phyloP scores from a whole-genome alignment of 805 yeast species.

The Yarrowia osloensis region DNA sequence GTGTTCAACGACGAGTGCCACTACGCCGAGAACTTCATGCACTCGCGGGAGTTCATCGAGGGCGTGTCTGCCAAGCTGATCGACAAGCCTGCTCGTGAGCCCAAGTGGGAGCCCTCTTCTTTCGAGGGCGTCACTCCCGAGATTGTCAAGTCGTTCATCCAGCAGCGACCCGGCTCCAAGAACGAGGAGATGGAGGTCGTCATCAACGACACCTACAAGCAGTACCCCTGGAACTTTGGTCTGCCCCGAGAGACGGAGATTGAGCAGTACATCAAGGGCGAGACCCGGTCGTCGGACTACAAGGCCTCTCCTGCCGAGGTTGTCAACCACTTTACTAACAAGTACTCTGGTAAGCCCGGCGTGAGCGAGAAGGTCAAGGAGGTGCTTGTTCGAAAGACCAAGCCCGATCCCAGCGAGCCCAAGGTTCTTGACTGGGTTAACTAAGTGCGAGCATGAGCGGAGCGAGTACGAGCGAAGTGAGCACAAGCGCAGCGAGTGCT shows the following conservation, averaged over 20 bases:
- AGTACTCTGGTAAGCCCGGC: constrained; percentile 56
- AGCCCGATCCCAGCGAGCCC: constrained; percentile 47
- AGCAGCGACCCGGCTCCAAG: constrained; percentile 39
- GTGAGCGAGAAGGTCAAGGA: constrained; percentile 59
- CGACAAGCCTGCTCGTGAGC: constrained; percentile 57
- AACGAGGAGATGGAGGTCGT: constrained; percentile 41
- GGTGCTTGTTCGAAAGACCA: constrained; percentile 61
- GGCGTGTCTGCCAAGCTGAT: constrained; percentile 49
- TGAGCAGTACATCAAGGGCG: constrained; percentile 66
- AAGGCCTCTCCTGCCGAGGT: constrained; percentile 72
- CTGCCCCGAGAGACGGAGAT: constrained; percentile 74
- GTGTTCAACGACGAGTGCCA: constrained; percentile 73
- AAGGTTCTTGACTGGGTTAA: constrained; percentile 52
- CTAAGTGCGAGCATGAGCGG: not conserved
- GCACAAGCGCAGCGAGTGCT: too few relatives aligned
- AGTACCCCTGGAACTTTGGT: constrained; percentile 70
- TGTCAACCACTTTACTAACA: constrained; percentile 54
- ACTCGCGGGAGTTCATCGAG: constrained; percentile 55
- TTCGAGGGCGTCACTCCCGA: constrained; percentile 44
- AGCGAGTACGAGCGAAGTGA: too few relatives aligned
- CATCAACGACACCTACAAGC: constrained; percentile 47
- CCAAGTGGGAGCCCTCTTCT: constrained; percentile 54
- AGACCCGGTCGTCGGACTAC: constrained; percentile 62
- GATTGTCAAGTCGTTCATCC: constrained; percentile 39
- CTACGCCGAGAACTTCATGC: constrained; percentile 76